Conservation (phyloP, 768 basidiomycete genomes). For the Agaricus sinodeliciosus region DNA sequence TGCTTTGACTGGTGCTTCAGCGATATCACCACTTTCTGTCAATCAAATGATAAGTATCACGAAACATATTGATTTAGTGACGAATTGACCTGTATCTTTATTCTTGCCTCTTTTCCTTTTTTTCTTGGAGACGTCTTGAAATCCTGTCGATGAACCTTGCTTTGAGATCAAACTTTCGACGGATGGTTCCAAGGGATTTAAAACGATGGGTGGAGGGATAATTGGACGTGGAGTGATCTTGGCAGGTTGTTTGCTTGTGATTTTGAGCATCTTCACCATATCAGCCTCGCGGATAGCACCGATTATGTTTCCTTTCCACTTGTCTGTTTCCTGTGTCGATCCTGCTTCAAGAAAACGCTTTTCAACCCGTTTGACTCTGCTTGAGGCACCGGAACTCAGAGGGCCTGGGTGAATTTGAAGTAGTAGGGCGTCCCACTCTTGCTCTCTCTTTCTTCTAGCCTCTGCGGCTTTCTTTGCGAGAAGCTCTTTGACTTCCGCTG, state of each 20-base stretch:
- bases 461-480: constrained; percentile 63
- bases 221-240: constrained; percentile 14
- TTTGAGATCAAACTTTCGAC: constrained; percentile 20
- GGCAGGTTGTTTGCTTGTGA: constrained; percentile 16
- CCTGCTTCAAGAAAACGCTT: constrained; percentile 53
- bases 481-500: constrained; percentile 40
- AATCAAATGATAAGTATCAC: background rate
- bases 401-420: constrained; percentile 45
- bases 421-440: constrained; percentile 60
- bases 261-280: constrained; percentile 37
- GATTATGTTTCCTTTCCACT: constrained; percentile 61
- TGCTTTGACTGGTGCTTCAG: constrained; percentile 36
- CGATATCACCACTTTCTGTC: constrained; percentile 6
- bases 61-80: background rate
- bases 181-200: constrained; percentile 13
- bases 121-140: constrained; percentile 8
- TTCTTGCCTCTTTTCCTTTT: constrained; percentile 18
- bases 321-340: constrained; percentile 37
- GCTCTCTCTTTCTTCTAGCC: constrained; percentile 49
- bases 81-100: constrained; percentile 8
- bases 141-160: constrained; percentile 22
- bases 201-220: constrained; percentile 5
- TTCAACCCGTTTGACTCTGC: constrained; percentile 50
- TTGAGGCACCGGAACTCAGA: constrained; percentile 34
- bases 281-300: constrained; percentile 51